Base-by-base conservation (phyloP, 1,139 yeast species). In the Diutina catenulata region DNA sequence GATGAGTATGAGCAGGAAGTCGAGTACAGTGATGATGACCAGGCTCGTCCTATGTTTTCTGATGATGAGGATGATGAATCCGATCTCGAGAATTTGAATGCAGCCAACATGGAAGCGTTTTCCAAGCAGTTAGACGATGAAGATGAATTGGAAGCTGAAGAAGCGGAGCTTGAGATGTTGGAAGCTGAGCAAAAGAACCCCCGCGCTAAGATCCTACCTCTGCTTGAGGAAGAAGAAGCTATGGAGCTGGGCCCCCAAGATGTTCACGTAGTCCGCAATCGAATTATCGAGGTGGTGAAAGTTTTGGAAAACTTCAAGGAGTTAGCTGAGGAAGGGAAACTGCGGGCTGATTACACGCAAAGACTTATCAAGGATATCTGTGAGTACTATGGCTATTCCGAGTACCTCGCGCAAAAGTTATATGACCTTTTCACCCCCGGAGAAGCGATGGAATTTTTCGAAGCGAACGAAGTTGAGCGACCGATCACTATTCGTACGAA, bases 381-480 rank as follows among this genome's bases (percentile, higher is more conserved):
- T 57, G 83, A 80, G 52, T 93, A 93, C 63, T 93, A 88, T 54
- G 98, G 98, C n/a, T 93, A 93, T 62, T 75, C 91, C n/a, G 83
- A 78, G 49, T 87, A 81, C 56, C 71, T 93, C 52, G 98, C 98
- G 22, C 96, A 87, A 52, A 88, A 88, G 58, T 70, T 91, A 43
- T 87, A 87, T 65, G 77, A 87, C 51, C 68, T 91, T 45, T 93
- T 93, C 57, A 76, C 93, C 13, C 97, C 97, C 28, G 71, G 91
- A 14, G 99, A 93, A 64, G 98, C 98, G 14, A 75, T 93, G 72
- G 98, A 91, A 59, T 93, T 93, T 55, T 93, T 93, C 50, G 98
- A 93, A 65, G 97, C 98, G 37, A 91, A 91, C 62, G 99, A 93
- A 64, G 84, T 88, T 42, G 83, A 95, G 26, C 75, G 99, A 59